A percentile compares a stretch with the other conserved stretches of the same genome.
phyloP scores from a whole-genome alignment of 108 stramenopile species.

The Schizochytrium sp. region DNA sequence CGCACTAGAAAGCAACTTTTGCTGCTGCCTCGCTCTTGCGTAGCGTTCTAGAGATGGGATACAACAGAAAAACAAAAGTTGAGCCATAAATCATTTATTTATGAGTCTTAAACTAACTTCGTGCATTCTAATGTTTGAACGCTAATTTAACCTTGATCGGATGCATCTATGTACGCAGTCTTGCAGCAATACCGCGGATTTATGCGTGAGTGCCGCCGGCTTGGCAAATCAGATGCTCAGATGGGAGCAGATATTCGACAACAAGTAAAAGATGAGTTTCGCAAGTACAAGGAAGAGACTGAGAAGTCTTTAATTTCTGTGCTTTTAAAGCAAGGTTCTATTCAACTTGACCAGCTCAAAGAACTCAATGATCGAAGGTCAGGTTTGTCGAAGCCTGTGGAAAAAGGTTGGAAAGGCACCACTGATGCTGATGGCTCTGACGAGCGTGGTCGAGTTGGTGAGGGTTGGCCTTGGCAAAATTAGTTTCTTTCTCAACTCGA shows the following conservation, averaged over 20 bases:
- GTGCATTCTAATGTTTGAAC: no score
- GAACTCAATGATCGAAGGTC: neutral
- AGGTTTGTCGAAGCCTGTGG: neutral
- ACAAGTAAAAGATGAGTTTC: neutral
- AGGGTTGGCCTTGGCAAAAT: conserved; percentile 52
- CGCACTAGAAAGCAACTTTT: no score
- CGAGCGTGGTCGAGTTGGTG: conserved; percentile 46
- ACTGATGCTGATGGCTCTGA: conserved; percentile 26
- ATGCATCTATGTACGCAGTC: neutral
- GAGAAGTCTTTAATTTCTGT: neutral
- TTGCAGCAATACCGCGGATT: conserved; percentile 26
- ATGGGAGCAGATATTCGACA: neutral
- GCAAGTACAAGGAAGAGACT: neutral
- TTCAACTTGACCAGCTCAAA: neutral
- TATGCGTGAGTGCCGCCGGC: neutral
- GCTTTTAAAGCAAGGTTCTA: neutral
- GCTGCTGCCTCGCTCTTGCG: no score
- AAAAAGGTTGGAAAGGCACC: conserved; percentile 31
- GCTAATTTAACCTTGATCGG: neutral
- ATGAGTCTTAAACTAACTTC: no score
- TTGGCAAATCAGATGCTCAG: neutral
- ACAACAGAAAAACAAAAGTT: no score
- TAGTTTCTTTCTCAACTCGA: no score
- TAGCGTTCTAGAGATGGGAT: no score
- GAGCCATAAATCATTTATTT: no score